These are phyloP conservation scores for Amphibolis antarctica DNA, from an alignment of 106 monocot species.

Conservation along the genomic window DNA sequence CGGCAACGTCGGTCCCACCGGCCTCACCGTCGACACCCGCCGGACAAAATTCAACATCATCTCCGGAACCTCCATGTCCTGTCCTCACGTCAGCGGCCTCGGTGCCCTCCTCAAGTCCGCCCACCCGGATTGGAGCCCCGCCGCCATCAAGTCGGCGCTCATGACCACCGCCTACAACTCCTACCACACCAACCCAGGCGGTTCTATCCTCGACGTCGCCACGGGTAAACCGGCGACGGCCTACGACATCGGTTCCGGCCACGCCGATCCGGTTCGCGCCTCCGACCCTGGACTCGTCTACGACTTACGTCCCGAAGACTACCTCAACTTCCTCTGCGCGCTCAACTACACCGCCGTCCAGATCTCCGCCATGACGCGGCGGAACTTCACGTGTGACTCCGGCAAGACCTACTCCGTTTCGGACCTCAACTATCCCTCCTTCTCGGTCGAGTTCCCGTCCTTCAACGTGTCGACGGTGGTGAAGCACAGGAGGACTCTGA, in stretches of 20 bases:
- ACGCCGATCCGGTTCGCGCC: constrained; percentile 69
- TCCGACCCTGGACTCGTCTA: constrained; percentile 84
- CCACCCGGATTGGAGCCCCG: constrained; percentile 4
- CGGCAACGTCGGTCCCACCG: constrained; percentile 70
- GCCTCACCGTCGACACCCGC: constrained; percentile 37
- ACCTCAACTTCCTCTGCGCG: constrained; percentile 82
- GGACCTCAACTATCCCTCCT: constrained; percentile 81
- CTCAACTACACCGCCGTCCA: constrained; percentile 54
- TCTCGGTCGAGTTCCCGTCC: constrained; percentile 45
- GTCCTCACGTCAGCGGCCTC: constrained; percentile 94
- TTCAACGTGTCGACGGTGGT: constrained; percentile 8
- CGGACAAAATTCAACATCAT: constrained; percentile 87
- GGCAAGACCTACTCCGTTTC: constrained; percentile 31
- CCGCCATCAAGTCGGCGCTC: constrained; percentile 4
- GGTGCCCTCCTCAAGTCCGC: constrained; percentile 46
- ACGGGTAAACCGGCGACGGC: constrained; percentile 53
- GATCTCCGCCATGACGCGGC: constrained; percentile 35
- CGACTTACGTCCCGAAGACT: constrained; percentile 50
- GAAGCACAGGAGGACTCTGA: constrained; percentile 46
- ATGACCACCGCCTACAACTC: constrained; percentile 23
- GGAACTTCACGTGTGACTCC: constrained; percentile 35
- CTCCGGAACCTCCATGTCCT: constrained; percentile 98
- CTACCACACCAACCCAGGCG: constrained; percentile 42
- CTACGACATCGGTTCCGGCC: constrained; percentile 75
- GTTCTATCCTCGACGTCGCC: constrained; percentile 42